Conservation (phyloP, 306 rosid species). For the Cucumis melo region DNA sequence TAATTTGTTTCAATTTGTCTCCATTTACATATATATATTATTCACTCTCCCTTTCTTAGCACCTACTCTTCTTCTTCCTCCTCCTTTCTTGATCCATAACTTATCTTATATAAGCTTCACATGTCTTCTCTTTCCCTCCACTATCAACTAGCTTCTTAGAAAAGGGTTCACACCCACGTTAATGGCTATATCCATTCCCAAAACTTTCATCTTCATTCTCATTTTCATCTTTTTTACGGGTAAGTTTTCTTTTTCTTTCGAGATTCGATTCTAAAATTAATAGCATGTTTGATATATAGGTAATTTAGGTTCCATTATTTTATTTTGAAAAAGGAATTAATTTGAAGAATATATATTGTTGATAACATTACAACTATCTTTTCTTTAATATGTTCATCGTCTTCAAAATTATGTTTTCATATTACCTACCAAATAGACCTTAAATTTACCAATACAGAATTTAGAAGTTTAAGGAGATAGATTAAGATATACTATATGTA, state of each 20-base stretch:
- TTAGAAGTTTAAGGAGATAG: not conserved
- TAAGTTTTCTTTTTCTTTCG: not conserved
- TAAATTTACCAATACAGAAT: not conserved
- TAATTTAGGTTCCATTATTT: no score
- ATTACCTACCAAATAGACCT: no score
- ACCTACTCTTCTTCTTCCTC: not conserved
- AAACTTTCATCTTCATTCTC: not conserved
- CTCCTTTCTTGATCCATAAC: not conserved
- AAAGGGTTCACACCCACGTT: not conserved
- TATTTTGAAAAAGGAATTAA: no score
- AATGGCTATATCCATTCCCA: not conserved
- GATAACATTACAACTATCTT: no score
- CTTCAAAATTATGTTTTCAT: no score
- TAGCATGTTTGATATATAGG: no score
- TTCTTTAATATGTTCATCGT: no score
- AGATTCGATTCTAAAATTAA: not conserved
- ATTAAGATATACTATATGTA: not conserved
- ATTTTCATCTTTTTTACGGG: not conserved
- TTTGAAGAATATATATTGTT: no score
- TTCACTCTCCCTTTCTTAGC: not conserved
- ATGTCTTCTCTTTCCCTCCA: not conserved
- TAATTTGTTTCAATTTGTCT: not conserved
- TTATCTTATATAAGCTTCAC: conserved; percentile 1
- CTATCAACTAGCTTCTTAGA: not conserved
- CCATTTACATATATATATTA: not conserved